Conservation (phyloP, 768 basidiomycete genomes). For the Dentipellis sp. region DNA sequence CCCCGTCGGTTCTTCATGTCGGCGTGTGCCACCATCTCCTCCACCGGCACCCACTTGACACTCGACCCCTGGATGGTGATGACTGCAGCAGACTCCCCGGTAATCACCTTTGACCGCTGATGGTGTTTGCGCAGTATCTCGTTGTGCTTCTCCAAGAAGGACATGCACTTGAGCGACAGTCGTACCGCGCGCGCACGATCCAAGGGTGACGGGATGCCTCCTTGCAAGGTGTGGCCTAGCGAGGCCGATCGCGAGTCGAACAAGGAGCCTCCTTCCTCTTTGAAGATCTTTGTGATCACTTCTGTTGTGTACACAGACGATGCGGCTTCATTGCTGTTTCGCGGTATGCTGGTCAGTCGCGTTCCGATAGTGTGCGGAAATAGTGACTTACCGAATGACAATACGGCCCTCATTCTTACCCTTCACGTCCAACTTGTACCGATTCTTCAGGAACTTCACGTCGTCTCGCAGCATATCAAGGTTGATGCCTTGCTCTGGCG, state of each 20-base stretch:
- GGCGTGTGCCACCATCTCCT: constrained; percentile 76
- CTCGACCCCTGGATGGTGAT: constrained; percentile 85
- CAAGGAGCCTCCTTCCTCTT: constrained; percentile 85
- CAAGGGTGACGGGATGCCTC: constrained; percentile 89
- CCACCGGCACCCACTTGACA: constrained; percentile 76
- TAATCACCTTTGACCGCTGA: constrained; percentile 43
- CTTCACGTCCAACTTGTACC: constrained; percentile 78
- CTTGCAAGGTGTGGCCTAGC: constrained; percentile 94
- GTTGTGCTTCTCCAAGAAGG: constrained; percentile 84
- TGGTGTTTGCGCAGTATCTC: constrained; percentile 40
- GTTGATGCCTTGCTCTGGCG: constrained; percentile 83
- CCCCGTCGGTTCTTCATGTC: constrained; percentile 89
- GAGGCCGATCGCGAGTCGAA: constrained; percentile 96
- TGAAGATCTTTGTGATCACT: constrained; percentile 87
- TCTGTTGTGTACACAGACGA: constrained; percentile 88
- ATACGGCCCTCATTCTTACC: constrained; percentile 91
- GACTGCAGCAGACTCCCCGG: constrained; percentile 67
- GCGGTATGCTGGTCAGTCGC: neutral
- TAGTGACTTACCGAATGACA: constrained; percentile 65
- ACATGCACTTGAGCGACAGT: constrained; percentile 86
- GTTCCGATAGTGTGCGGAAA: neutral
- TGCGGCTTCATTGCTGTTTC: constrained; percentile 68
- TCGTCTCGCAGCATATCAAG: constrained; percentile 77
- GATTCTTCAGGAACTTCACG: constrained; percentile 78
- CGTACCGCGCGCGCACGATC: constrained; percentile 90